Base-by-base conservation (phyloP, 2,329 filamentous ascomycete genomes). In the Neopestalotiopsis clavispora region DNA sequence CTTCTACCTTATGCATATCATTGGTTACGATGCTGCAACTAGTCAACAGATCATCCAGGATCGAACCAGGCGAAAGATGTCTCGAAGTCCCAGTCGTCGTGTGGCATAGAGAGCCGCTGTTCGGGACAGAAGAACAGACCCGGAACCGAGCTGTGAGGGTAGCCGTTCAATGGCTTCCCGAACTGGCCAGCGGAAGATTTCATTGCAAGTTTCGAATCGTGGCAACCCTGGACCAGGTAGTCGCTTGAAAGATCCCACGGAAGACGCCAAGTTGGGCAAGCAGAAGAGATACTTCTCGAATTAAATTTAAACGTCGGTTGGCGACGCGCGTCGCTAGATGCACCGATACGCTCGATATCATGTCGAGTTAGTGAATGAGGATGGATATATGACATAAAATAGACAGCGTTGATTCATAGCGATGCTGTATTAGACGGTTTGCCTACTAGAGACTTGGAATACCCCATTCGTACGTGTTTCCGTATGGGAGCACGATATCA, bases 1-100 rank as follows among this genome's bases (percentile, higher is more conserved):
- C 65, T 77, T 80, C 64, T 89, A 88, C 73, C 78, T 89, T 34
- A 85, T 81, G 40, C 78, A 82, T 45, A 78, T 84, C 10, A 86
- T 87, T 70, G 87, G 87, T 42, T 89, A 87, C 73, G 87, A 89
- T 71, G 78, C 80, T 67, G 79, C 80, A n/a, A 87, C 85, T 40
- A 86, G 86, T 72, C 80, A 82, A 69, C 76, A 77, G 17, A 77
- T 87, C 58, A 80, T 87, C 58, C 78, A 79, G 63, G 85, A 87
- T 66, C 83, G 69, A 59, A 64, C 71, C 40, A 66, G 68, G 5
- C 73, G 69, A 64, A 75, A 69, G 57, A 49, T 67, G 12, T 69
- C 71, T 30, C 69, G 72, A 9, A 73, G 72, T 69, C 40, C 69
- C 49, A 72, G 69, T 52, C 71, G 72, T 58, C 64, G 67, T 32